Percentiles rank a stretch among this genome's conserved stretches.
Conservation (phyloP, 441 rosid genomes). For the Sinapis alba region DNA sequence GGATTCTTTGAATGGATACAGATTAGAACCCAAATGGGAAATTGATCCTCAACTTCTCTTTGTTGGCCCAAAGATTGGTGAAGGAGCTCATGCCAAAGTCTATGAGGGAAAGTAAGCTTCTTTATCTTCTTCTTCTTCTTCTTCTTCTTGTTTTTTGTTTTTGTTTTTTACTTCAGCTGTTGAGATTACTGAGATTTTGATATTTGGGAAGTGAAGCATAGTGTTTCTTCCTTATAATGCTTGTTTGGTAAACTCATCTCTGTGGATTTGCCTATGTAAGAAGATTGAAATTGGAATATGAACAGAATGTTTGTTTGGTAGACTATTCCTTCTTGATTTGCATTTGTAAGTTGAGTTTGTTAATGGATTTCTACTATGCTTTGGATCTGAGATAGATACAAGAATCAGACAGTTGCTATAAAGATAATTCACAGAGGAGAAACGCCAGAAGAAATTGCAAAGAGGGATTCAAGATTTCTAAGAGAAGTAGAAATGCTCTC, state of each 20-base stretch:
- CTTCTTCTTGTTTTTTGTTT: not conserved
- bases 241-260: constrained; percentile 6
- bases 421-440: constrained; percentile 63
- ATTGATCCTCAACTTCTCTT: constrained; percentile 67
- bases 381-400: constrained; percentile 44
- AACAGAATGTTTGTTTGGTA: not conserved
- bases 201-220: constrained; percentile 9
- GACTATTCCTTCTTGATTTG: not conserved
- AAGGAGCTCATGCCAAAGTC: constrained; percentile 78
- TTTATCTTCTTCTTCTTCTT: constrained; percentile 20
- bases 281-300: not conserved
- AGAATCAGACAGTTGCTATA: constrained; percentile 65
- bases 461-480: constrained; percentile 57
- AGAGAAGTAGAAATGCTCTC: constrained; percentile 70
- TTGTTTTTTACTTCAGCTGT: not conserved
- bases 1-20: constrained; percentile 62
- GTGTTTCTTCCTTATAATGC: constrained; percentile 4
- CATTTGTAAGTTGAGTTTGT: not conserved
- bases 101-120: constrained; percentile 70
- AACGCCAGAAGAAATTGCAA: constrained; percentile 55
- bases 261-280: constrained; percentile 1
- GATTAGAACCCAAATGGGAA: constrained; percentile 59
- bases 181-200: constrained; percentile 10
- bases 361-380: too few relatives aligned
- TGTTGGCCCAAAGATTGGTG: constrained; percentile 73